These are phyloP conservation scores for Thalassiosira mediterranea DNA, from an alignment of 352 stramenopile species.

Conservation along the genomic window DNA sequence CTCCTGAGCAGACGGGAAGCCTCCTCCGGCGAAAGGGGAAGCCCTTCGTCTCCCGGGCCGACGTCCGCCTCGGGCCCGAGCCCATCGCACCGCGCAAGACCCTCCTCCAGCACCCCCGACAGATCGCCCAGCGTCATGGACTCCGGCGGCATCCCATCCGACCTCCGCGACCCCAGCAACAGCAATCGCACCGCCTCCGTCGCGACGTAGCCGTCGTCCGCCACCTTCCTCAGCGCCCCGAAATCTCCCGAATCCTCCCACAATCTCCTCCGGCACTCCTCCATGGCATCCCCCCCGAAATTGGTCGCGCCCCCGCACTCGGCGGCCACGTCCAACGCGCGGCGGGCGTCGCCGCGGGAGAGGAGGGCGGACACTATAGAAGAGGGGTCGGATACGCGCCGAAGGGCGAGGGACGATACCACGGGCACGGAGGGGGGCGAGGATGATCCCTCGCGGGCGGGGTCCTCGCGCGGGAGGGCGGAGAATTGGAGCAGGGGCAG, in stretches of 20 bases:
- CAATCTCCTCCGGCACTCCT: slow-evolving; percentile 57
- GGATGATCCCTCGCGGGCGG: neutral
- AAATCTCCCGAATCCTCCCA: slow-evolving; percentile 63
- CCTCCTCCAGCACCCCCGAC: slow-evolving; percentile 44
- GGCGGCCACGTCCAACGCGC: slow-evolving; percentile 40
- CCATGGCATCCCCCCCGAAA: slow-evolving; percentile 47
- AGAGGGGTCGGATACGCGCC: slow-evolving; percentile 37
- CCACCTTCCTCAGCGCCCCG: slow-evolving; percentile 43
- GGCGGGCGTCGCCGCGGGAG: slow-evolving; percentile 26
- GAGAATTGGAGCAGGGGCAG: neutral
- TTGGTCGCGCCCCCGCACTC: slow-evolving; percentile 38
- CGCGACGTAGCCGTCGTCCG: slow-evolving; percentile 67
- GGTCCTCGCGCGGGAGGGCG: neutral
- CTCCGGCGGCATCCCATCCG: neutral
- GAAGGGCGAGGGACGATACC: slow-evolving; percentile 22
- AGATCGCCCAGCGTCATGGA: slow-evolving; percentile 41
- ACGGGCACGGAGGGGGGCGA: neutral
- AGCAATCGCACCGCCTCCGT: slow-evolving; percentile 34
- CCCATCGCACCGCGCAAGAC: slow-evolving; percentile 35
- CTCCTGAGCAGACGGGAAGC: slow-evolving; percentile 32
- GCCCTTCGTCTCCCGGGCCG: too few relatives aligned
- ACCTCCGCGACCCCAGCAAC: slow-evolving; percentile 17
- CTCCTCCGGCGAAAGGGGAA: slow-evolving; percentile 8
- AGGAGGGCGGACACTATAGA: slow-evolving; percentile 46
- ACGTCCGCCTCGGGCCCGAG: neutral